Evolutionary conservation across 1,139 yeast species (phyloP), one percentile per base, ranked within the genome.

Genomic region (Yamadazyma sp.): DNA sequence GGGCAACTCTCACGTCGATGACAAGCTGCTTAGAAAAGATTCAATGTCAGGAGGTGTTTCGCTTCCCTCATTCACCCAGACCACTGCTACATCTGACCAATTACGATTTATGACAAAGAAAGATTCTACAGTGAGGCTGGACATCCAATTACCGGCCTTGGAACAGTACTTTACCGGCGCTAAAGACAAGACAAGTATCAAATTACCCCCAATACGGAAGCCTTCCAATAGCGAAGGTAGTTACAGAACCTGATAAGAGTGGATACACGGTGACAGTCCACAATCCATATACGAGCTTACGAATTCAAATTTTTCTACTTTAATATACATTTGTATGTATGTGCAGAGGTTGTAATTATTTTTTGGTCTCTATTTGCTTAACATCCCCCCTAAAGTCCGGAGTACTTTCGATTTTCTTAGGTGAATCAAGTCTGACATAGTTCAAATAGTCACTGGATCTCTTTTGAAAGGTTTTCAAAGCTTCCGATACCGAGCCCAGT

Each of bases 391-490:
- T 27, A 46, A 73, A 74, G 42, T 68, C 60, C 1, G 68, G 63
- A 0, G 78, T 69, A 39, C 69, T 72, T 42, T 26, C 29, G n/a
- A 44, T 38, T 8, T 41, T n/a, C n/a, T 34, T 22, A 12, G 33
- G 13, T 8, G 25, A 6, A 4, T 24, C 20, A n/a, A 40, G 34
- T 11, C 22, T 38, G 1, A 48, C 51, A 24, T 45, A 43, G 42
- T 70, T 75, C 40, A 77, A 57, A 43, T 65, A 73, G 45, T 76
- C 82, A n/a, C 56, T 55, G 12, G 62, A 54, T 8, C 43, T 51
- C 35, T 32, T 40, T 31, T 40, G 35, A 35, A 41, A 46, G 6
- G 25, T 27, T 35, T 40, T 45, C 20, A 48, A 35, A 11, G 36
- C 26, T 31, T 42, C 34, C 15, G 34, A 29, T 5, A 45, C 26